These are phyloP conservation scores for Apophysomyces sp. DNA, from an alignment of 371 early-diverging fungal genomes.

Conservation along the genomic window DNA sequence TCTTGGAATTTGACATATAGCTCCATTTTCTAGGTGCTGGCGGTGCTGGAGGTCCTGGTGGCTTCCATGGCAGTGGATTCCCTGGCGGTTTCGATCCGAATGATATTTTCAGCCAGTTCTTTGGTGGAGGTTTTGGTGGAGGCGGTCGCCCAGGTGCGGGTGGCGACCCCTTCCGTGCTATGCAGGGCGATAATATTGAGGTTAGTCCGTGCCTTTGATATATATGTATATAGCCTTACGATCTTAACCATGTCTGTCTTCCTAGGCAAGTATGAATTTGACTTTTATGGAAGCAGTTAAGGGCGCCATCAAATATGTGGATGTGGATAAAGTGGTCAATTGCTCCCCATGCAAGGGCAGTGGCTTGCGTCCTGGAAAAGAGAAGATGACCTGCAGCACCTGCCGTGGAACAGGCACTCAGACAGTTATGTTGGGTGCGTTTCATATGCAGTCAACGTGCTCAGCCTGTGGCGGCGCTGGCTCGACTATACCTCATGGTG, in stretches of 20 bases:
- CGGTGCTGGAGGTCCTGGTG: constrained; percentile 54
- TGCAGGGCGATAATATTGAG: constrained; percentile 49
- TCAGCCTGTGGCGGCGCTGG: constrained; percentile 85
- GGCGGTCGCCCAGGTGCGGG: constrained; percentile 39
- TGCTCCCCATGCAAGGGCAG: constrained; percentile 81
- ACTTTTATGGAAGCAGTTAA: constrained; percentile 90
- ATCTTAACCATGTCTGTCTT: too few species aligned
- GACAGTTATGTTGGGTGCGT: constrained; percentile 73
- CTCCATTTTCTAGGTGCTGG: constrained; percentile 1
- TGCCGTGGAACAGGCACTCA: constrained; percentile 90
- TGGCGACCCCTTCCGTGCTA: constrained; percentile 33
- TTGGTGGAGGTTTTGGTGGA: constrained; percentile 56
- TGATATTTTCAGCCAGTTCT: constrained; percentile 72
- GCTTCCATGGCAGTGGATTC: constrained; percentile 61
- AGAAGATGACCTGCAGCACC: constrained; percentile 60
- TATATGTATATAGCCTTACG: constrained; percentile 23
- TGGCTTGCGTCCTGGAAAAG: constrained; percentile 78
- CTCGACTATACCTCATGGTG: constrained; percentile 58
- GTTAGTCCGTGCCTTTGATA: constrained; percentile 6
- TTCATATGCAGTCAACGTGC: constrained; percentile 86
- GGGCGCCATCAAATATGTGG: constrained; percentile 67
- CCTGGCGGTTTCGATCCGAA: constrained; percentile 63
- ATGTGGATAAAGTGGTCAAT: constrained; percentile 58
- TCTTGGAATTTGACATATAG: not conserved
- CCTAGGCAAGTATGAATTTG: constrained; percentile 48